A percentile compares a stretch with the other conserved stretches of the same genome.
Evolutionary conservation across 2,329 filamentous ascomycete species (phyloP).

Genomic region (Venturia aucupariae): DNA sequence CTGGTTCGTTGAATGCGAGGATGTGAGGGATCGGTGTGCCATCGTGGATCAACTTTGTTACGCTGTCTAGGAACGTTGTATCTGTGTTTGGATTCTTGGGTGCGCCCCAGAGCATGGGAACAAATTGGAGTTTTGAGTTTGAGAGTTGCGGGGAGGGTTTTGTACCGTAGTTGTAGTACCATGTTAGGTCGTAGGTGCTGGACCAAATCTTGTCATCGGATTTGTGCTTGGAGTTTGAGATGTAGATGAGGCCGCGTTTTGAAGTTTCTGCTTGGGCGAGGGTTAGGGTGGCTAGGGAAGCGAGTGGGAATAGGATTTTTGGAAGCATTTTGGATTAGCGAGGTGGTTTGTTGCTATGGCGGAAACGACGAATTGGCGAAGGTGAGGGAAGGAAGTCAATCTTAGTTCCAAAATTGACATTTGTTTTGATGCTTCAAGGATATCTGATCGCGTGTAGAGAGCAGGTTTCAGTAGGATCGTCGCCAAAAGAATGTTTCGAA

Average conservation of each 20-base stretch:
- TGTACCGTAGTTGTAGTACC: constrained; percentile 75
- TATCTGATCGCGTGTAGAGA: not conserved
- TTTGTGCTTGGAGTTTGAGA: constrained; percentile 46
- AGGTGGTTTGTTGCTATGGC: not conserved
- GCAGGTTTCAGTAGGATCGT: not conserved
- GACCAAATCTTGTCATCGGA: constrained; percentile 59
- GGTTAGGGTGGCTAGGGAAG: not conserved
- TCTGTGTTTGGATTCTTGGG: constrained; percentile 28
- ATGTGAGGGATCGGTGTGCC: constrained; percentile 56
- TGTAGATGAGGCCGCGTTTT: constrained; percentile 67
- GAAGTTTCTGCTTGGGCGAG: constrained; percentile 16
- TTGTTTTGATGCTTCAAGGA: not conserved
- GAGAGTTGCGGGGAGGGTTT: constrained; percentile 46
- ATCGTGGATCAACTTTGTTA: constrained; percentile 45
- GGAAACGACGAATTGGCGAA: not conserved
- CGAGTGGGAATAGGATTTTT: not conserved
- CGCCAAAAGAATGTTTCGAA: not conserved
- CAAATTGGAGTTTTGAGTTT: constrained; percentile 51
- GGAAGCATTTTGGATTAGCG: not conserved
- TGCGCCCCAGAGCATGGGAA: constrained; percentile 72
- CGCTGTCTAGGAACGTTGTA: constrained; percentile 49
- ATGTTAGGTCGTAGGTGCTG: constrained; percentile 52
- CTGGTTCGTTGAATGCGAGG: constrained; percentile 73
- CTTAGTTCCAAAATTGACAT: not conserved
- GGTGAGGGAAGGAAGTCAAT: not conserved